These are phyloP conservation scores for Jatropha curcas DNA, from an alignment of 345 rosid genomes.

Conservation along the genomic window DNA sequence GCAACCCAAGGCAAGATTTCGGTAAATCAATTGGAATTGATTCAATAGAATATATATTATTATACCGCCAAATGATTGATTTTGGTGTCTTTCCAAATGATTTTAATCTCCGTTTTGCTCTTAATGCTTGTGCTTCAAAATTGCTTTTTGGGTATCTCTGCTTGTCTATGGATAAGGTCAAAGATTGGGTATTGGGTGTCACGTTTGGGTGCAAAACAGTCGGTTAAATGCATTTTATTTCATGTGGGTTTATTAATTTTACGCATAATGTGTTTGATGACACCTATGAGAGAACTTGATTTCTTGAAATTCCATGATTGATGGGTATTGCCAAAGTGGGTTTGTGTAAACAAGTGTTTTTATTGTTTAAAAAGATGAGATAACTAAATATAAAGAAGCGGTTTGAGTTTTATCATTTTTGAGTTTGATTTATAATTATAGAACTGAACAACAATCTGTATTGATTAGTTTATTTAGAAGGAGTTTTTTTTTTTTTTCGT, in stretches of 20 bases:
- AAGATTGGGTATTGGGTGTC: constrained; percentile 13
- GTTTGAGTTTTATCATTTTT: too few relatives aligned
- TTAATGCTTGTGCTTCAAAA: constrained; percentile 32
- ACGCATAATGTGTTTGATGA: constrained; percentile 18
- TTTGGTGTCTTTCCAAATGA: constrained; percentile 35
- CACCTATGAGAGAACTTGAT: constrained; percentile 8
- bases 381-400: too few relatives aligned
- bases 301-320: constrained; percentile 20
- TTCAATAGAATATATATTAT: constrained; percentile 27
- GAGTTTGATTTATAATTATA: too few relatives aligned
- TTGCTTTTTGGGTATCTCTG: neutral
- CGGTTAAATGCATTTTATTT: neutral
- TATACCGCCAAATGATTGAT: constrained; percentile 30
- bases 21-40: too few relatives aligned
- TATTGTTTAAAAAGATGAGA: constrained; percentile 36
- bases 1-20: too few relatives aligned
- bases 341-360: constrained; percentile 27
- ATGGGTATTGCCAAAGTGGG: constrained; percentile 36
- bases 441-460: too few relatives aligned
- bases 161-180: constrained; percentile 1
- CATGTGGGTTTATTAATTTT: neutral
- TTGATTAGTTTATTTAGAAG: too few relatives aligned
- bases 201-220: constrained; percentile 2
- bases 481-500: too few relatives aligned
- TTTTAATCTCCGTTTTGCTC: constrained; percentile 41